Base-by-base conservation (phyloP, 176 grass and related monocot genomes). In the Cocos nucifera region DNA sequence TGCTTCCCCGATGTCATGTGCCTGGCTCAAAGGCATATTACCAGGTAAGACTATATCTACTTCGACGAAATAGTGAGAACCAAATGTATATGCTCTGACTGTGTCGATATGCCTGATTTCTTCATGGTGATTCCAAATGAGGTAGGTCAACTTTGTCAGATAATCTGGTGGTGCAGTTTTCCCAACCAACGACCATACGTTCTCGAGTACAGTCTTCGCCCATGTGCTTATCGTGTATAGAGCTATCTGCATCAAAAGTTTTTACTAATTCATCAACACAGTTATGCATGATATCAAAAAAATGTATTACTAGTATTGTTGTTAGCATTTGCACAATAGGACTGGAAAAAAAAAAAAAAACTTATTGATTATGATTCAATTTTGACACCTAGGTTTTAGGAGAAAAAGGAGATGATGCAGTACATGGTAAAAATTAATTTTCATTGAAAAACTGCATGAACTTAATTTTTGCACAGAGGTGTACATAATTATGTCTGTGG, bases 81-180 rank as follows among this genome's bases (percentile, higher is more conserved):
- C 65, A 17, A 68, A 68, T 2, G 65, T 68, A 18, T 68, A 68
- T 17, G 52, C 65, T 12, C 65, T 44, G 4, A 68, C 65, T 6
- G 65, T 68, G 8, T 68, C 65, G 12, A 68, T 68, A 53, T 68
- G 65, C 52, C 53, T 21, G 17, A 68, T 68, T 19, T 68, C 18
- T 28, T 22, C 9, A 16, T 68, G 52, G 65, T 68, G 65, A 35
- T 68, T 68, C 65, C 65, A 68, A 12, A 56, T 56, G 4, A 68
- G 65, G 51, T 35, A 68, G 2, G 53, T 68, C 52, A 68, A 4
- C 53, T 68, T 68, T 28, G 65, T 52, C 18, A 68, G 18, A 53
- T 55, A 68, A 3, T 68, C 65, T 1, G 65, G 52, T n/a, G 65
- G 52, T 4, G 65, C 65, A 17, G 65, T 68, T 19, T 52, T 68